Conservation (phyloP, 1,139 yeast species). For the Geotrichum cucujoidarum region DNA sequence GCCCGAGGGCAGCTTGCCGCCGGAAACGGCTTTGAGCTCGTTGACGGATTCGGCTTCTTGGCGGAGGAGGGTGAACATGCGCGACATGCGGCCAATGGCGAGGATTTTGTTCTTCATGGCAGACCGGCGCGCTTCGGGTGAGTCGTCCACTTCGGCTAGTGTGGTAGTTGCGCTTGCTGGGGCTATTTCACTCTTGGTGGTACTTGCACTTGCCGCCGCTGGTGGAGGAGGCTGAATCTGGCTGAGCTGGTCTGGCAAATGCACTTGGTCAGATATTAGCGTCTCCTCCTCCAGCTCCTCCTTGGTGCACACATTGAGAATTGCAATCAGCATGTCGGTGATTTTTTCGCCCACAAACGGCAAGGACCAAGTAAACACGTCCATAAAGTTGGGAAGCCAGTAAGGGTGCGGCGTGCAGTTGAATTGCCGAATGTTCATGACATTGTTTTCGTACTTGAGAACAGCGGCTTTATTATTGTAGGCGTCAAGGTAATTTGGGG, state of each 20-base stretch:
- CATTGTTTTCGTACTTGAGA: constrained; percentile 78
- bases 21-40: constrained; percentile 65
- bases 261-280: constrained; percentile 22
- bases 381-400: constrained; percentile 96
- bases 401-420: constrained; percentile 93
- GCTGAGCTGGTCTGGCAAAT: not conserved
- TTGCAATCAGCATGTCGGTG: constrained; percentile 87
- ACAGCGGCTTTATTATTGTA: constrained; percentile 97
- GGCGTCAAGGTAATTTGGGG: constrained; percentile 91
- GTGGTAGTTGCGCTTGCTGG: too few relatives aligned
- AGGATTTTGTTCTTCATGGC: constrained; percentile 82
- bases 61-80: constrained; percentile 86
- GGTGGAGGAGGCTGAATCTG: not conserved
- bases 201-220: too few relatives aligned
- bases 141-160: not conserved
- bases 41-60: constrained; percentile 87
- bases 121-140: constrained; percentile 43
- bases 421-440: constrained; percentile 93
- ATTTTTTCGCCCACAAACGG: constrained; percentile 95
- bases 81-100: constrained; percentile 90
- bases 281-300: constrained; percentile 85
- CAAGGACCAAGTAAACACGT: constrained; percentile 93
- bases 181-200: too few relatives aligned
- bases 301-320: constrained; percentile 88
- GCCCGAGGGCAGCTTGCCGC: constrained; percentile 79